phyloP scores from a whole-genome alignment of 768 basidiomycete genomes.

The Macrolepiota albuminosa region DNA sequence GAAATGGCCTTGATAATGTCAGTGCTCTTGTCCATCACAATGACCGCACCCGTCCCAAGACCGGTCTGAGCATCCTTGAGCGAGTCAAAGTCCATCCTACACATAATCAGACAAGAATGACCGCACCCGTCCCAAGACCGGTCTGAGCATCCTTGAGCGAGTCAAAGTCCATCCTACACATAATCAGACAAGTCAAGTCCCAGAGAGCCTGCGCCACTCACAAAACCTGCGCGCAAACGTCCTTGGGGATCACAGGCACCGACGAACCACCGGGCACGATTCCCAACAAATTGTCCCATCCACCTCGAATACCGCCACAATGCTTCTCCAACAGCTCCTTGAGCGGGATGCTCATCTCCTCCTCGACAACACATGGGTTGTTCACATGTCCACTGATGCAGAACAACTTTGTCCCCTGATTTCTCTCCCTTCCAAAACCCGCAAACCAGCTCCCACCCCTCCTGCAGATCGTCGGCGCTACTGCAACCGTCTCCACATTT shows the following conservation, averaged over 20 bases:
- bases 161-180: slow-evolving; percentile 90
- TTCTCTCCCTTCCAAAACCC: slow-evolving; percentile 84
- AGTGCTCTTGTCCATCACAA: slow-evolving; percentile 98
- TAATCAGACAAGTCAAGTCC: background rate
- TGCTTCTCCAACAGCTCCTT: slow-evolving; percentile 95
- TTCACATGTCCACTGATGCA: slow-evolving; percentile 98
- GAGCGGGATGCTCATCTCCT: slow-evolving; percentile 98
- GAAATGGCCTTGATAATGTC: slow-evolving; percentile 94
- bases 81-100: slow-evolving; percentile 97
- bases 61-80: slow-evolving; percentile 95
- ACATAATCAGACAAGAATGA: slow-evolving; percentile 45
- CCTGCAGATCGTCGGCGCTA: slow-evolving; percentile 93
- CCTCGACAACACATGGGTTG: slow-evolving; percentile 96
- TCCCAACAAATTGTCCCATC: slow-evolving; percentile 97
- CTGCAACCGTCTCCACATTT: slow-evolving; percentile 97
- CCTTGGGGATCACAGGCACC: slow-evolving; percentile 86
- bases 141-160: slow-evolving; percentile 94
- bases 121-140: slow-evolving; percentile 97
- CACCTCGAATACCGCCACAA: slow-evolving; percentile 90
- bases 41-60: slow-evolving; percentile 96
- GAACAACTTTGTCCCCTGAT: slow-evolving; percentile 95
- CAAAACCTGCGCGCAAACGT: slow-evolving; percentile 84
- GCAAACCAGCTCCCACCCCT: slow-evolving; percentile 91
- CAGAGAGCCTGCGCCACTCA: slow-evolving; percentile 36
- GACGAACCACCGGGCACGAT: slow-evolving; percentile 95